Base-by-base conservation (phyloP, 768 basidiomycete genomes). In the Boletus fagicola region DNA sequence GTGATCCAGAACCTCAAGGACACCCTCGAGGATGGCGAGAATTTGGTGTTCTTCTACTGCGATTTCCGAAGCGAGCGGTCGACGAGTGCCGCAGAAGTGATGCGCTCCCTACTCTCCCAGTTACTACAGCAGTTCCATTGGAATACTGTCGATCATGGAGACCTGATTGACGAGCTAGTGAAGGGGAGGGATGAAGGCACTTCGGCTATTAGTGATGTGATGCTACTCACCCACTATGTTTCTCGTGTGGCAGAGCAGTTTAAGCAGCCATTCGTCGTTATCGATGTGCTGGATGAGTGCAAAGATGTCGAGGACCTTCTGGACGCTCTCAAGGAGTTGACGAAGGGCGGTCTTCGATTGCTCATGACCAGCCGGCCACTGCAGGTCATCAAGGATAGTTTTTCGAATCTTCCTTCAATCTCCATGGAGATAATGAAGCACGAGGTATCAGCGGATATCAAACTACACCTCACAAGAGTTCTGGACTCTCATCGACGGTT, bases 241-340 rank as follows among this genome's bases (percentile, higher is more conserved):
- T 40, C 49, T 20, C 39, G 44, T 8, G 44, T 26, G 1, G 55
- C 42, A 5, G 28, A 44, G 20, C 20, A 12, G 8, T 48, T 54
- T 24, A 5, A n/a, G 26, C 46, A 4, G 7, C 56, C 59, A 3
- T 18, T 53, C 1, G 12, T 58, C 11, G 51, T 63, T 0, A 53
- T 63, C n/a, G 62, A 63, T 26, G 60, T 51, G 0, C 35, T 62
- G 3, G 60, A 63, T 16, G 62, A 63, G 28, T 63, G 60, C 35
- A 40, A 39, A n/a, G 22, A 57, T 7, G 5, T 57, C n/a, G 53
- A 54, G n/a, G 28, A 39, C 1, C 38, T 57, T 7, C 52, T 62
- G 0, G 15, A 22, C 11, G 52, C 30, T 7, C 28, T 63, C 10
- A 5, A 5, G 1, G 31, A 51, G 4, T 20, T 57, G 45, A 35